Evolutionary conservation across 2,329 filamentous ascomycete species (phyloP), one percentile per base, ranked within the genome.

Genomic region (Xylaria sp.): DNA sequence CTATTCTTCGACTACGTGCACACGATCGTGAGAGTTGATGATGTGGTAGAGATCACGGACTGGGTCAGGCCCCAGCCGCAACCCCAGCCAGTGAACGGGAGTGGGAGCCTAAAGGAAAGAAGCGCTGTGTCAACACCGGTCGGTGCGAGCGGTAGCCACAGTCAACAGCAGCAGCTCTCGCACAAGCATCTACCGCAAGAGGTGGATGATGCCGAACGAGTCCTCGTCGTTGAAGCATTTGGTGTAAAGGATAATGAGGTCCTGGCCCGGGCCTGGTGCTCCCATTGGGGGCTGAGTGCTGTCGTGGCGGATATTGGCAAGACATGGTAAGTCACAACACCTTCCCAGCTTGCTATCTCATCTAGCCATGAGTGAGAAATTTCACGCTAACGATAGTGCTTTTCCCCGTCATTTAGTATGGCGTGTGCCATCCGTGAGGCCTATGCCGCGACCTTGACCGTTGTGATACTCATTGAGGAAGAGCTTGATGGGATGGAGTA

Each of bases 221-320:
- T 94, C 3, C 81, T 94, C 9, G 89, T 90, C 4, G 84, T 93
- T 15, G 90, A 93, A 79, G 89, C 90, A 0, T 89, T 92, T 75
- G 91, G 91, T 0, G 90, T 91, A 25, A 82, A 83, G 55, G 91
- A 93, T 77, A 93, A 93, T 71, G 91, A 93, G 77, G 91, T 93
- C 3, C 84, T 94, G 72, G 91, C 89, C 0, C 82, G 91, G 68
- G 90, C 91, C 6, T 94, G 91, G 91, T 93, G 91, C 76, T 86
- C 90, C 62, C 89, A 92, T 73, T 92, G 90, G 86, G 91, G 91
- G 2, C 79, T 92, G 72, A 89, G 86, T 74, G 91, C 91, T 0
- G 80, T 94, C 20, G 86, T 93, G 65, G 90, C 90, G 9, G 89
- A 93, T 77, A 77, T 92, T 59, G 81, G 85, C 65, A 87, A 85